Evolutionary conservation across 2,329 filamentous ascomycete genomes (phyloP), one percentile per base, ranked within the genome.

Genomic region (Aureobasidium melanogenum): DNA sequence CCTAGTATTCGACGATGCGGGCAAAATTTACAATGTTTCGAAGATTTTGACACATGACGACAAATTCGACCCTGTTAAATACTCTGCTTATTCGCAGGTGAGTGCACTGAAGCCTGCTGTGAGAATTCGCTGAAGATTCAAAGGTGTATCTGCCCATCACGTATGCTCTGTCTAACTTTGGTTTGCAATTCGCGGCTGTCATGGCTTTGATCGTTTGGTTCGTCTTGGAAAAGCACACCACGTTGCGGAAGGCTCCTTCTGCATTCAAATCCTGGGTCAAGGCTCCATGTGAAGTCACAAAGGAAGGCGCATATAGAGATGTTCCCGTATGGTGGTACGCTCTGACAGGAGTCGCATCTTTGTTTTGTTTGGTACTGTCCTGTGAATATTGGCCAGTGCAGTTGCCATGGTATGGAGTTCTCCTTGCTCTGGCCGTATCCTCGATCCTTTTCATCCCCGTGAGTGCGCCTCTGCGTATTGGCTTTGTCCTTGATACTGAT

Each of bases 321-420:
- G 51, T 43, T 0, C 51, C 51, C 19, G 22, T 41, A 7, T 39
- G 38, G 38, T 43, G 34, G 51, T 55, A 55, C 19, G 51, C 22
- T 8, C 3, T 19, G 8, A 41, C 38, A 8, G 47, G 15, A 24
- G 28, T 36, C 3, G n/a, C 10, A 10, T 34, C 28, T 34, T 12
- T 19, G 47, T n/a, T 36, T 12, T 55, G 34, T n/a, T 19, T 43
- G 38, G 12, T 41, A n/a, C 2, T 41, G 38, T 8, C 44, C 10
- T 48, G 44, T 24, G 44, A 48, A 22, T 48, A 48, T 3, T 48
- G 44, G 44, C 44, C 44, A 14, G 44, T 48, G 28, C 44, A 48
- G 17, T 26, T 48, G 44, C 44, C 14, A 9, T 48, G 44, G 89
- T 93, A 93, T 68, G 90, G 90, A 5, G 78, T 95, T 2, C 77